Evolutionary conservation across 306 rosid genomes (phyloP).

Genomic region (Sicyos edulis): DNA sequence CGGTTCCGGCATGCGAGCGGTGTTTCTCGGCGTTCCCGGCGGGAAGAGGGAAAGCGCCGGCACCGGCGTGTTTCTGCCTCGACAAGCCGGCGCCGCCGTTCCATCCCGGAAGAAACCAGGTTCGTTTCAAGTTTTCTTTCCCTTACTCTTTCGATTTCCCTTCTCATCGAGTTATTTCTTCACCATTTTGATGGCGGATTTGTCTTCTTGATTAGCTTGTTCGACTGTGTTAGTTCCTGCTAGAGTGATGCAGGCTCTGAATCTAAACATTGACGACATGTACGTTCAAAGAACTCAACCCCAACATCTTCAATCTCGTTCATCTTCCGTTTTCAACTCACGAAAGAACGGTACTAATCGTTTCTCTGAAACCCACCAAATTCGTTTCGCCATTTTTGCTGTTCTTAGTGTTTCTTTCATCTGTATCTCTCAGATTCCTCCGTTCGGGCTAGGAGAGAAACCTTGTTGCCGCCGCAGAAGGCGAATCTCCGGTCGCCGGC

Average conservation of each 20-base stretch:
- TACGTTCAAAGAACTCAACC: conserved; percentile 28
- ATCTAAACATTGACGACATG: conserved; percentile 37
- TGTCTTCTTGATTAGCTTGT: conserved; percentile 30
- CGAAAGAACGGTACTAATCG: conserved; percentile 34
- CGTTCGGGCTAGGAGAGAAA: conserved; percentile 10
- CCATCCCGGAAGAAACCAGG: conserved; percentile 40
- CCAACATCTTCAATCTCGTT: conserved; percentile 26
- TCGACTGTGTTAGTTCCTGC: conserved; percentile 57
- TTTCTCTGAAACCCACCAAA: not conserved
- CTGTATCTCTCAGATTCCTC: conserved; percentile 25
- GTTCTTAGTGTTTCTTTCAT: not conserved
- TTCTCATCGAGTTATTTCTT: not conserved
- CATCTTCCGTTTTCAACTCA: conserved; percentile 21
- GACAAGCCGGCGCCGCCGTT: conserved; percentile 19
- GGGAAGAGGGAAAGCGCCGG: conserved; percentile 40
- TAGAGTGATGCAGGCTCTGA: conserved; percentile 57
- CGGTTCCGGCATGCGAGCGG: conserved; percentile 48
- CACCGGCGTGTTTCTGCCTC: conserved; percentile 66
- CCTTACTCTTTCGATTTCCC: not conserved
- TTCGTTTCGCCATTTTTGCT: too few species aligned
- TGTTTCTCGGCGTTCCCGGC: conserved; percentile 28
- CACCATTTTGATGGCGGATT: not conserved
- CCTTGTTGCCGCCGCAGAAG: conserved; percentile 31
- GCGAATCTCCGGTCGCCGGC: conserved; percentile 24
- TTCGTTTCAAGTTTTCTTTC: not conserved